phyloP scores from a whole-genome alignment of 2,329 filamentous ascomycete species.

The Ustulina deusta region DNA sequence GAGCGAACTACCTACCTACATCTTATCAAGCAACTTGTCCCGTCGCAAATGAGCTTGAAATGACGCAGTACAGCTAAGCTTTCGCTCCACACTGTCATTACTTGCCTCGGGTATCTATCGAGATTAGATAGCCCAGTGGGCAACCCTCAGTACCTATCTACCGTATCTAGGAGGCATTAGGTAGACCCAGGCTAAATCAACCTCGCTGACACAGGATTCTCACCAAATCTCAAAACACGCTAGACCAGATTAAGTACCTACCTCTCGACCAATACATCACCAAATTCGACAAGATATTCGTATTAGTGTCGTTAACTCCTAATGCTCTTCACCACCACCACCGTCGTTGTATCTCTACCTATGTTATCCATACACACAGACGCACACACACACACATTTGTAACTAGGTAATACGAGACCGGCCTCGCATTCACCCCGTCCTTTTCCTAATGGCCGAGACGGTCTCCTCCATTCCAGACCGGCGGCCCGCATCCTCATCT shows the following conservation, averaged over 20 bases:
- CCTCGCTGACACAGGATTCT: neutral
- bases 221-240: neutral
- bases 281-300: neutral
- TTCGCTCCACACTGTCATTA: neutral
- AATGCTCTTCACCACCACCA: neutral
- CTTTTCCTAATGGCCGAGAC: slow-evolving; percentile 44
- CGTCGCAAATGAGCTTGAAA: neutral
- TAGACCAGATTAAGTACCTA: neutral
- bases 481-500: slow-evolving; percentile 36
- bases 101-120: slow-evolving; percentile 6
- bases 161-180: neutral
- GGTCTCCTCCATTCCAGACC: slow-evolving; percentile 28
- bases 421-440: neutral
- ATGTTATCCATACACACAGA: neutral
- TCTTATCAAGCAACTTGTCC: neutral
- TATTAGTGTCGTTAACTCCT: neutral
- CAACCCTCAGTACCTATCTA: no score
- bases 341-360: neutral
- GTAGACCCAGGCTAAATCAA: neutral
- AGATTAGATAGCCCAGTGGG: no score
- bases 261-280: neutral
- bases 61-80: neutral
- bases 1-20: no score
- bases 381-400: neutral
- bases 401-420: neutral